These are phyloP conservation scores for Populus hybrid DNA, from an alignment of 441 rosid genomes.

Conservation along the genomic window DNA sequence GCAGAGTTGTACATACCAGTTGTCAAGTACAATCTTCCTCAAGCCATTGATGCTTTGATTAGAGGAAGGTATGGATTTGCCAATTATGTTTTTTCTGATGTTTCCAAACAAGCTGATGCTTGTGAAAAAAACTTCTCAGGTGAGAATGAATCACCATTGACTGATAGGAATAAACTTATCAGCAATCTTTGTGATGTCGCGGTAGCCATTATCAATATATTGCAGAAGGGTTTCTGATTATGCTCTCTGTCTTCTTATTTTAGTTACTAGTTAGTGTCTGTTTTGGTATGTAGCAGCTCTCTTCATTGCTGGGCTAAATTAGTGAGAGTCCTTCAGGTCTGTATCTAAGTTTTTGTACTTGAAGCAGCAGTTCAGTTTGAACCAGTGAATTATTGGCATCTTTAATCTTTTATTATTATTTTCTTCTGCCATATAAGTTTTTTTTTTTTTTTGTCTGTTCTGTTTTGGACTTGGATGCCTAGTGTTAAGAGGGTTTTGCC, in stretches of 20 bases:
- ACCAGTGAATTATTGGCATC: background rate
- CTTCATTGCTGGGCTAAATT: background rate
- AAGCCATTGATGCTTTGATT: constrained; percentile 61
- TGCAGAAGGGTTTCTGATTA: constrained; percentile 28
- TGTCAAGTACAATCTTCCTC: constrained; percentile 76
- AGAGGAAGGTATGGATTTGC: constrained; percentile 57
- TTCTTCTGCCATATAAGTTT: background rate
- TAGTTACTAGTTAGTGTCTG: background rate
- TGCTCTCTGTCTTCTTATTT: background rate
- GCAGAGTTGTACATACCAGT: constrained; percentile 81
- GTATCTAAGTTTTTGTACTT: background rate
- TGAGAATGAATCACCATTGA: constrained; percentile 33
- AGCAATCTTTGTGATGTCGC: constrained; percentile 62
- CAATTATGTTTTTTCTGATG: constrained; percentile 50
- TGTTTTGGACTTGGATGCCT: background rate
- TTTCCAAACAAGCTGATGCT: constrained; percentile 48
- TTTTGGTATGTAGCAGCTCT: background rate
- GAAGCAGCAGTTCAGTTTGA: background rate
- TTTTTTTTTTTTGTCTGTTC: background rate
- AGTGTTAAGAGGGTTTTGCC: background rate
- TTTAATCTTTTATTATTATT: background rate
- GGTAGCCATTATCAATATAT: constrained; percentile 48
- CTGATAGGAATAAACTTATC: constrained; percentile 47
- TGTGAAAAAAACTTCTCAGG: constrained; percentile 58
- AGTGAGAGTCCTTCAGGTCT: background rate